Conservation (phyloP, 2,329 filamentous ascomycete species). For the Achaetomium macrosporum region DNA sequence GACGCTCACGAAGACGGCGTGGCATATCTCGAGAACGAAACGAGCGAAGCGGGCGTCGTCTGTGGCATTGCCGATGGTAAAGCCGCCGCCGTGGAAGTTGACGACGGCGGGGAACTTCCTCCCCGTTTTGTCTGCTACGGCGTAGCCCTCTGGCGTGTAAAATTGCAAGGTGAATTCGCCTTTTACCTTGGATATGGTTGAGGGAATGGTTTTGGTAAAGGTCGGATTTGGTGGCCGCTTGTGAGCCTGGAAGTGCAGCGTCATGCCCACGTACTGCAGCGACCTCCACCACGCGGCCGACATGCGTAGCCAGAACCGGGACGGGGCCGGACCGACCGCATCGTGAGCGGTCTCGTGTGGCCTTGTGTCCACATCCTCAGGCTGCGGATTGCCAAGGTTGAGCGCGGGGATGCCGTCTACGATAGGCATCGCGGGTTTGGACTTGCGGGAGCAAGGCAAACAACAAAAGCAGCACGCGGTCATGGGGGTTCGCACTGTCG, state of each 20-base stretch:
- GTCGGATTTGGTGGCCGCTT: conserved; percentile 55
- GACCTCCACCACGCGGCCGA: conserved; percentile 62
- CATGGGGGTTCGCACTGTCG: neutral
- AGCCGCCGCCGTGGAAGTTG: conserved; percentile 64
- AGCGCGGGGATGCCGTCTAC: conserved; percentile 21
- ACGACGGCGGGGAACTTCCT: conserved; percentile 48
- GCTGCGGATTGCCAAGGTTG: conserved; percentile 8
- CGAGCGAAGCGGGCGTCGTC: conserved; percentile 59
- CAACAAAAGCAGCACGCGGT: neutral
- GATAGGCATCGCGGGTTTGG: conserved; percentile 18
- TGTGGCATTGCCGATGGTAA: conserved; percentile 56
- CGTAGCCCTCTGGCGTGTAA: conserved; percentile 37
- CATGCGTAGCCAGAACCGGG: conserved; percentile 55
- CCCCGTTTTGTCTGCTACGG: conserved; percentile 20
- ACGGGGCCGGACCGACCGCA: conserved; percentile 27
- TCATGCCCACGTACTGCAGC: conserved; percentile 64
- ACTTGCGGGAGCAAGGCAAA: conserved; percentile 5
- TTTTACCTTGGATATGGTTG: conserved; percentile 31
- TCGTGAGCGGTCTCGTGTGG: conserved; percentile 20
- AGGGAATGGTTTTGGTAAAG: conserved; percentile 52
- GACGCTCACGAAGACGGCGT: conserved; percentile 57
- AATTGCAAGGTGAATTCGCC: conserved; percentile 37
- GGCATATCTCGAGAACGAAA: conserved; percentile 44
- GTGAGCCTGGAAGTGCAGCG: conserved; percentile 55
- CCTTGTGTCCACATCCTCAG: conserved; percentile 8